Conservation (phyloP, 169 alveolate genomes). For the Cryptosporidium sp. region DNA sequence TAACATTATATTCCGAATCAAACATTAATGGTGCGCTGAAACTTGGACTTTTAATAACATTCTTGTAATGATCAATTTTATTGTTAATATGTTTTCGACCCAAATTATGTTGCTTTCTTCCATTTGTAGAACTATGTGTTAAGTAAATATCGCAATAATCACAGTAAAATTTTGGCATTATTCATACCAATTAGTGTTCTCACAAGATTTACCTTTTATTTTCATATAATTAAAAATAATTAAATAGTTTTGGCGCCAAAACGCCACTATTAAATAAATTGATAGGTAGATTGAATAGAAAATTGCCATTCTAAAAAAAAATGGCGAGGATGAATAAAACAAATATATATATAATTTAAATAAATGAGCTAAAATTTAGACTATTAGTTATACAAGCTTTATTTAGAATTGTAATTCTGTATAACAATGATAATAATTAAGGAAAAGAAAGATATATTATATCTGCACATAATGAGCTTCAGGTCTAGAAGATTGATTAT, state of each 20-base stretch:
- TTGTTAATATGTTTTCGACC: conserved; percentile 98
- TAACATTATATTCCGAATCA: conserved; percentile 43
- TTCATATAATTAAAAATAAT: not conserved
- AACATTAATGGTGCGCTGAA: conserved; percentile 36
- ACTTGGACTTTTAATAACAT: conserved; percentile 43
- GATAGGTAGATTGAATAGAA: not conserved
- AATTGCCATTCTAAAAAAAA: no score
- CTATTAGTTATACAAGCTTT: no score
- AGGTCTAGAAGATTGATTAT: not conserved
- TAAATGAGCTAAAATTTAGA: not conserved
- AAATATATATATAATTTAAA: no score
- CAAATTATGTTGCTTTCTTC: conserved; percentile 96
- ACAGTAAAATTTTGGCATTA: conserved; percentile 99
- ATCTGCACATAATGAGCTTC: conserved; percentile 4
- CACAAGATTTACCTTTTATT: not conserved
- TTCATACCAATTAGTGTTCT: not conserved
- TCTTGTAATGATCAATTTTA: conserved; percentile 96
- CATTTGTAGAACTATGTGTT: conserved; percentile 98
- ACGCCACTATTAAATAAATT: not conserved
- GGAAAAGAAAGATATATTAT: not conserved
- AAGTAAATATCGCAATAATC: conserved; percentile 99
- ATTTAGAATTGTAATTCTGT: not conserved
- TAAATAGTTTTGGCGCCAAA: not conserved
- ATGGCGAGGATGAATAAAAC: no score
- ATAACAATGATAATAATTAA: not conserved